Evolutionary conservation across 2,329 filamentous ascomycete genomes (phyloP), one percentile per base, ranked within the genome.

Genomic region (Sphaerulina vaccinii): DNA sequence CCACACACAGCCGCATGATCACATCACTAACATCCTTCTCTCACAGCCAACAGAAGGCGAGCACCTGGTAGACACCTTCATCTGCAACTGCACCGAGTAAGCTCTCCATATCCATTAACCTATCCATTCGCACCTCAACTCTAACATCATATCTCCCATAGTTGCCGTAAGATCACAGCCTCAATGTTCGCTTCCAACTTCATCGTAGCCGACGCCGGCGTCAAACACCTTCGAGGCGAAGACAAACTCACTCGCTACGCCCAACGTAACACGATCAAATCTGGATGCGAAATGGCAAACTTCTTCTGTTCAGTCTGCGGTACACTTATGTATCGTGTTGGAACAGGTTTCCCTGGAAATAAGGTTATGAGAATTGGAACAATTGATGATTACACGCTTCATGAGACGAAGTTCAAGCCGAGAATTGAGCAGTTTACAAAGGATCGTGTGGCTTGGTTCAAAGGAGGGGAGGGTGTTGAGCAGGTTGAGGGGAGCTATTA

Each of bases 101-200:
- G 18, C 10, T 37, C 35, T 5, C n/a, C n/a, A 10, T 10, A 32
- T 37, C 16, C 35, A 11, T 7, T n/a, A 5, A 5, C 15, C 33
- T n/a, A n/a, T 13, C 15, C 6, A 8, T 9, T 19, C 35, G n/a
- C 35, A 37, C 35, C 35, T 16, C n/a, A 2, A 11, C 8, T 16
- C n/a, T 11, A 4, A 5, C 33, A n/a, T n/a, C 33, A 13, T 13
- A 3, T 13, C 8, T 15, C 35, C 35, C 9, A 5, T 15, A 37
- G n/a, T 66, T 83, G 80, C 66, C 79, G 72, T 62, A 61, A 59
- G 19, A 72, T 85, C 54, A 84, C 80, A 0, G 79, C 81, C 0
- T 82, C 80, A 5, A 82, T 83, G 77, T 83, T 82, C 67, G 77
- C 80, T 2, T 77, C 79, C 47, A 83, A 81, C 68, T 82, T 85